Percentiles rank a stretch among this genome's conserved stretches.
These are phyloP conservation scores for Stemphylium lycopersici DNA, from an alignment of 2,329 filamentous ascomycete species.

Conservation along the genomic window DNA sequence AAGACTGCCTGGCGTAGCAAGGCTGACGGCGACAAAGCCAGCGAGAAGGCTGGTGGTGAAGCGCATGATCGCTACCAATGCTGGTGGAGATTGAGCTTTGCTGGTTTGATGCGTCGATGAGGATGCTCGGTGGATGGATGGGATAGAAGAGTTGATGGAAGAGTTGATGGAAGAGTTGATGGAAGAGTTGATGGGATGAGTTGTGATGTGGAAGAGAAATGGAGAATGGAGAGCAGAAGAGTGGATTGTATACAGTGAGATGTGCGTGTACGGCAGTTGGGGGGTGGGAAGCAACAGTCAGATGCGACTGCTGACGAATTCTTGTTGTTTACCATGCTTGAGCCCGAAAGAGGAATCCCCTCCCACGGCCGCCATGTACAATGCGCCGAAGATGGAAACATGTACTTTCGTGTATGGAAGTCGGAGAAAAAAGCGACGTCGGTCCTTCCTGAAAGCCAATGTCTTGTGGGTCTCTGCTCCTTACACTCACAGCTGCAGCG, in stretches of 20 bases:
- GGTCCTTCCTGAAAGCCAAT: constrained; percentile 42
- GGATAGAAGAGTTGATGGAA: constrained; percentile 13
- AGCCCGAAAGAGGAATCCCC: background rate
- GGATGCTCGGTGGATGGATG: constrained; percentile 16
- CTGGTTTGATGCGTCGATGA: constrained; percentile 2
- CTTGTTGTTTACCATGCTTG: background rate
- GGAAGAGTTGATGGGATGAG: constrained; percentile 12
- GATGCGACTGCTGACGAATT: background rate
- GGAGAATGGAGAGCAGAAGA: constrained; percentile 4
- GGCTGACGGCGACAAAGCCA: constrained; percentile 14
- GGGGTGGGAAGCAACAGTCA: background rate
- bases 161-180: too few species aligned
- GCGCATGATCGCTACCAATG: constrained; percentile 10
- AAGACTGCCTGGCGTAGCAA: constrained; percentile 10
- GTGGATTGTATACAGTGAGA: constrained; percentile 11
- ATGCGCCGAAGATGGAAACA: background rate
- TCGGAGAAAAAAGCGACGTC: constrained; percentile 63
- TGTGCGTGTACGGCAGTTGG: background rate
- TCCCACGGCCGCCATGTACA: background rate
- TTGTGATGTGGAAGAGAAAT: constrained; percentile 17
- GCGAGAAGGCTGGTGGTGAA: constrained; percentile 12
- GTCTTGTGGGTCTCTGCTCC: too few species aligned
- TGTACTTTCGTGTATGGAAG: constrained; percentile 53
- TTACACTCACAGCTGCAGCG: too few species aligned
- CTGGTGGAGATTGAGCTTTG: background rate